Evolutionary conservation across 352 stramenopile species (phyloP), one percentile per base, ranked within the genome.

Genomic region (Pythium rhizo-oryzae): DNA sequence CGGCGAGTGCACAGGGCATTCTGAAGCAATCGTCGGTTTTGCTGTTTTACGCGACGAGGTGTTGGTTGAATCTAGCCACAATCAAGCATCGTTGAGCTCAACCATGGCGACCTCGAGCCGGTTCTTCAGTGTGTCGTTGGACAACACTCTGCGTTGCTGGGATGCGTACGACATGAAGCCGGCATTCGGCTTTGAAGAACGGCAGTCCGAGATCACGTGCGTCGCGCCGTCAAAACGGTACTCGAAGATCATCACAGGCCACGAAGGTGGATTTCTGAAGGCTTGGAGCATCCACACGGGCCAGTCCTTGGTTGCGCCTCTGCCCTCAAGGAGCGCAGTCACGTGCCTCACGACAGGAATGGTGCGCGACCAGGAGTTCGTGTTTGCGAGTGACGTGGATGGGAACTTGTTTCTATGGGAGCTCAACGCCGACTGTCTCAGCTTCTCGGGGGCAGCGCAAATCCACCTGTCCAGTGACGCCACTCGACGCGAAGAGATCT

Each of bases 141-240:
- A 94, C 53, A 85, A 82, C 21, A 82, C 82, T n/a, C 75, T 94
- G 21, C 79, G 85, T 1, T 94, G 85, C 62, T 94, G 85, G 85
- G 84, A 91, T 41, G 76, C 79, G 44, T 89, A 89, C 62, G 81
- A 90, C 30, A 84, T 89, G 71, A 84, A 87, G 37, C 62, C 73
- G 4, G 71, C 81, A 7, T 91, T 82, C 53, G 71, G 78, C 19
- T 94, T 92, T 65, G 80, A 91, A 60, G 85, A 92, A 64, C 75
- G 74, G n/a, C 53, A 78, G 5, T 82, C 79, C 0, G 84, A 94
- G 59, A 76, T 94, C 30, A 90, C 83, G 21, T 83, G 76, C 46
- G 86, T 92, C 63, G 41, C 76, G 5, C 63, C 74, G 11, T 85
- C 82, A 0, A 83, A 77, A 41, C 69, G 77, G 43, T 89, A 80